Conservation (phyloP, 306 rosid genomes). For the Cyclanthera cordifolia region DNA sequence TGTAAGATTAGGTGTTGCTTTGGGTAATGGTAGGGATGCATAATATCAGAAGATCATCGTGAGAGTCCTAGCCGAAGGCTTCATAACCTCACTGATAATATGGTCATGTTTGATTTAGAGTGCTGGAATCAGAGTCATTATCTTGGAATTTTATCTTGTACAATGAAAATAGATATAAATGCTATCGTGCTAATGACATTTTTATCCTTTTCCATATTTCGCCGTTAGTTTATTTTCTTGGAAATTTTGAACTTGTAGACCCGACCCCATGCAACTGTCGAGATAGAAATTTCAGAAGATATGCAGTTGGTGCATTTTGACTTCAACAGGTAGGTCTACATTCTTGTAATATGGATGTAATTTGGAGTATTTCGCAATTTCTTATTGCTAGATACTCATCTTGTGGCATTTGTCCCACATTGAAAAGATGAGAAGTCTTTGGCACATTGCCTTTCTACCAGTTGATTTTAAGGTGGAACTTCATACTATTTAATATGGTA, state of each 20-base stretch:
- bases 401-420: too few species aligned
- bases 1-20: neutral
- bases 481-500: too few species aligned
- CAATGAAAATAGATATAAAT: neutral
- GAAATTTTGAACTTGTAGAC: constrained; percentile 36
- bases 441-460: too few species aligned
- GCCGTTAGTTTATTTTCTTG: too few species aligned
- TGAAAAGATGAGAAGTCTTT: too few species aligned
- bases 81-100: neutral
- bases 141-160: neutral
- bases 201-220: neutral
- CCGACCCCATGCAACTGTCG: constrained; percentile 96
- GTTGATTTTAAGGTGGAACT: too few species aligned
- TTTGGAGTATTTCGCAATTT: too few species aligned
- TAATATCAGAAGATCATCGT: neutral
- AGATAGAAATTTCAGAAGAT: constrained; percentile 98
- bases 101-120: neutral
- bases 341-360: too few species aligned
- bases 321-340: constrained; percentile 66
- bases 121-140: neutral
- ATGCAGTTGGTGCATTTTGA: constrained; percentile 98
- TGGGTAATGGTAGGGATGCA: neutral
- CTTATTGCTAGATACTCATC: too few species aligned
- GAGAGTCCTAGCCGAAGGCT: neutral
- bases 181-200: neutral